Conservation (phyloP, 495 filamentous ascomycete species). For the Beverwykella pulmonaria region DNA sequence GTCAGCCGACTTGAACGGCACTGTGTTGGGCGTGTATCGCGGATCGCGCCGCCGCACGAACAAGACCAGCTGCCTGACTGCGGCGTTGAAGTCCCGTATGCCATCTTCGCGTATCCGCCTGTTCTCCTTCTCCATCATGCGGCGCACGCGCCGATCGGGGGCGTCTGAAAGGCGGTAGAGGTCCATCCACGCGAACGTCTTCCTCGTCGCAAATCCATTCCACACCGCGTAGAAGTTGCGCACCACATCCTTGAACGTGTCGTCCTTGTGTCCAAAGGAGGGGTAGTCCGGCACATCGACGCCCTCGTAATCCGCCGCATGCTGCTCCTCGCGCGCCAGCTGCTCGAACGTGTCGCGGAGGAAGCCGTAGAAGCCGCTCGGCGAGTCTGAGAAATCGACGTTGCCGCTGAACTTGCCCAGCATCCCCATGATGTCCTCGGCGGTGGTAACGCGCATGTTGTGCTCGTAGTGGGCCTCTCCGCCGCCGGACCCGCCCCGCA, state of each 20-base stretch:
- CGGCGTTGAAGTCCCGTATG: constrained; percentile 87
- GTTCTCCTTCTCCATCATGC: constrained; percentile 96
- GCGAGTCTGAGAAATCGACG: constrained; percentile 75
- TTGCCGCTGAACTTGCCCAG: constrained; percentile 74
- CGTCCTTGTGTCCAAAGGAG: constrained; percentile 70
- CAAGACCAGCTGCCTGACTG: constrained; percentile 80
- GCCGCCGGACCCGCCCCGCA: constrained; percentile 62
- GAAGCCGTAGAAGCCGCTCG: constrained; percentile 79
- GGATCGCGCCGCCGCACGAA: constrained; percentile 95
- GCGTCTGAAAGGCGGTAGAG: constrained; percentile 78
- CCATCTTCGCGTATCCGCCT: constrained; percentile 79
- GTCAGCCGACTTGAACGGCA: constrained; percentile 61
- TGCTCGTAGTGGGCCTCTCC: constrained; percentile 58
- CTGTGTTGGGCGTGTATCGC: constrained; percentile 67
- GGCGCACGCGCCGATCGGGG: constrained; percentile 78
- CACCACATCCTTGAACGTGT: constrained; percentile 70
- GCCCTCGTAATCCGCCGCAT: constrained; percentile 69
- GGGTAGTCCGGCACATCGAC: constrained; percentile 67
- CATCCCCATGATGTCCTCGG: constrained; percentile 71
- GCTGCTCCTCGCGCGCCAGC: constrained; percentile 78
- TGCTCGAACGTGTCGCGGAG: constrained; percentile 73
- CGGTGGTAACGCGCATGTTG: constrained; percentile 69
- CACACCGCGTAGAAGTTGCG: constrained; percentile 82
- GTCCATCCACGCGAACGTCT: constrained; percentile 89
- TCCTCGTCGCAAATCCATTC: constrained; percentile 79